Evolutionary conservation across 306 rosid species (phyloP), one percentile per base, ranked within the genome.

Genomic region (Prosopis cineraria): DNA sequence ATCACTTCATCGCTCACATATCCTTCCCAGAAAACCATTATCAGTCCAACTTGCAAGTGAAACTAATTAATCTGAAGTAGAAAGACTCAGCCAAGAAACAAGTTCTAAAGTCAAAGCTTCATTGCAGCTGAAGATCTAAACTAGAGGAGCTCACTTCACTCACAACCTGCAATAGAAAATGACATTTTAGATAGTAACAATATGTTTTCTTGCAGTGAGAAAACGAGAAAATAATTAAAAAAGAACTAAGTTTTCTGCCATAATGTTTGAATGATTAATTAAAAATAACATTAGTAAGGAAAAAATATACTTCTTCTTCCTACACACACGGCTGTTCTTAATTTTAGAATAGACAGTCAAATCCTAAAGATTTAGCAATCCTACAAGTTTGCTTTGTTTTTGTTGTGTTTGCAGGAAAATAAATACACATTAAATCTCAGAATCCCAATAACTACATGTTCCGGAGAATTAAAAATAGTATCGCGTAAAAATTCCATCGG

Each of bases 1-100:
- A 93, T 87, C 74, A 90, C 68, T 67, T 93, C 97, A 66, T 93
- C 98, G 66, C 93, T 91, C 78, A 89, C 93, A 79, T 89, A 91
- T 16, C 83, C 88, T 75, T 89, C 96, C 96, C 96, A 91, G 65
- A 89, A 91, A 53, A 89, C 93, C 96, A 91, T 91, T 52, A 68
- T 70, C 19, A 44, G 55, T 33, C 72, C 70, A 52, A 16, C 31
- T 66, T 64, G 5, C 55, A 53, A 45, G 43, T 52, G n/a, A 62
- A 73, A 30, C 43, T 45, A 16, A 40, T 40, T 71, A 84, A 77
- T 63, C 62, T 60, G n/a, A 50, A 70, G 72, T 74, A 16, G 40
- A 76, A 40, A 72, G 78, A 40, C 71, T 56, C 85, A 81, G 71
- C 72, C 69, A 63, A 63, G 48, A 83, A 63, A 69, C 77, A 72